Conservation (phyloP, 1,139 yeast species). For the Keqinozyma sinolaborantium region DNA sequence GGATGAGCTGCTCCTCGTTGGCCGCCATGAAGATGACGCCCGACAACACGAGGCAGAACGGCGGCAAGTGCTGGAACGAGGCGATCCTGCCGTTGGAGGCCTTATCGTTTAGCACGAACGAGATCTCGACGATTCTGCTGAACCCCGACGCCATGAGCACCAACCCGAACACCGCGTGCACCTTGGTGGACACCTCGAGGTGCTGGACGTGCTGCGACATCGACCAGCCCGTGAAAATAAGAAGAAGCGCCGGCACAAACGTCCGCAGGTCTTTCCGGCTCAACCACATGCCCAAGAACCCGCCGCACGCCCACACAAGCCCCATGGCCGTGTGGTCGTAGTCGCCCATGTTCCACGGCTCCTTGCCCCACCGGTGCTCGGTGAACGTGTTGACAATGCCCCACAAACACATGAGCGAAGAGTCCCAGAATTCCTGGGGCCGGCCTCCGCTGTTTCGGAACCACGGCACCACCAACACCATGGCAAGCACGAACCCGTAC, state of each 20-base stretch:
- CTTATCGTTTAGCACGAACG: conserved; percentile 60
- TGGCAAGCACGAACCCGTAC: conserved; percentile 68
- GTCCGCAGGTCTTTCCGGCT: conserved; percentile 59
- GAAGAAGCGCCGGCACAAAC: conserved; percentile 74
- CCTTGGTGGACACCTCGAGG: conserved; percentile 72
- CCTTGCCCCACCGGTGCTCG: conserved; percentile 90
- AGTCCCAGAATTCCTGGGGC: conserved; percentile 86
- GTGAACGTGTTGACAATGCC: conserved; percentile 93
- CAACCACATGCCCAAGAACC: conserved; percentile 75
- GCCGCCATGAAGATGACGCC: conserved; percentile 91
- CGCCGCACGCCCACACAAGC: conserved; percentile 94
- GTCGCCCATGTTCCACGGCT: conserved; percentile 86
- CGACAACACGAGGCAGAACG: conserved; percentile 71
- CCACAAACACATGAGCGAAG: conserved; percentile 77
- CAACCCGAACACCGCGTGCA: conserved; percentile 82
- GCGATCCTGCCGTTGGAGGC: conserved; percentile 46
- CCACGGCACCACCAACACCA: conserved; percentile 71
- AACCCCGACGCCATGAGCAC: conserved; percentile 78
- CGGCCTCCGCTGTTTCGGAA: conserved; percentile 43
- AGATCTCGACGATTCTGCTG: conserved; percentile 70
- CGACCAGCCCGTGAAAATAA: conserved; percentile 88
- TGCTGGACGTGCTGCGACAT: conserved; percentile 88
- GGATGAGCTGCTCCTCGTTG: conserved; percentile 76
- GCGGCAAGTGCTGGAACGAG: conserved; percentile 81
- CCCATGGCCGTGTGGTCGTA: conserved; percentile 97